Evolutionary conservation across 176 grass and related monocot species (phyloP).

Genomic region (Neostapfia colusana): DNA sequence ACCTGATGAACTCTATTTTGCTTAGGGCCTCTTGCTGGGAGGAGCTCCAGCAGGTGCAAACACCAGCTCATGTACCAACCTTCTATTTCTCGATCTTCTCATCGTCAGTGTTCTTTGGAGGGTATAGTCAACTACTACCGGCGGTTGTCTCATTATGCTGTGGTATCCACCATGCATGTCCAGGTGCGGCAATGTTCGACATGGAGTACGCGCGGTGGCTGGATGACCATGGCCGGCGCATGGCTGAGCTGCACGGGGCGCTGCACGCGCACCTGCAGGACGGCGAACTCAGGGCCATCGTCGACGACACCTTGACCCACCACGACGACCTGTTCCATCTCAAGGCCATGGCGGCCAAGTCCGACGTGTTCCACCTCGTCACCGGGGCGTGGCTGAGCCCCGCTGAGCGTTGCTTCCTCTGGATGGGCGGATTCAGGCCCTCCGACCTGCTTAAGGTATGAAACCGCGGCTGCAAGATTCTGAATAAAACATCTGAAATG

Average conservation of each 20-base stretch:
- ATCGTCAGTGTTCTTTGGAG: neutral
- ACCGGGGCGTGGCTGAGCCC: conserved; percentile 71
- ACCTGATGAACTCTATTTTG: conserved; percentile 41
- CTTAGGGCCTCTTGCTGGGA: conserved; percentile 72
- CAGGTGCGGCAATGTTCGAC: conserved; percentile 66
- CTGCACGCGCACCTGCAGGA: conserved; percentile 57
- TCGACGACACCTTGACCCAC: conserved; percentile 63
- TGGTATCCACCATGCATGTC: neutral
- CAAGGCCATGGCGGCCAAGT: conserved; percentile 46
- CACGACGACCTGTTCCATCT: conserved; percentile 66
- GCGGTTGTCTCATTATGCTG: neutral
- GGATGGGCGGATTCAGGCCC: conserved; percentile 87
- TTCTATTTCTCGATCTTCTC: neutral
- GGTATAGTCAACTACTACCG: no score
- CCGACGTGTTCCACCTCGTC: conserved; percentile 85
- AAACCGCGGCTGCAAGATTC: neutral
- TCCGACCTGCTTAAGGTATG: conserved; percentile 82
- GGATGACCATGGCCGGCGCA: conserved; percentile 54
- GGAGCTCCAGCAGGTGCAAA: conserved; percentile 59
- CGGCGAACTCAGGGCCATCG: conserved; percentile 61
- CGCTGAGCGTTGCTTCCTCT: conserved; percentile 75
- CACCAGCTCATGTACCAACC: conserved; percentile 53
- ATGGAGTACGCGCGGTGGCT: conserved; percentile 78
- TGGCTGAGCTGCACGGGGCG: conserved; percentile 59
- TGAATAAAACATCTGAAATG: neutral